Percentiles rank a stretch among this genome's conserved stretches.
Conservation (phyloP, 1,284 basidiomycete genomes). For the Boletus mariae region DNA sequence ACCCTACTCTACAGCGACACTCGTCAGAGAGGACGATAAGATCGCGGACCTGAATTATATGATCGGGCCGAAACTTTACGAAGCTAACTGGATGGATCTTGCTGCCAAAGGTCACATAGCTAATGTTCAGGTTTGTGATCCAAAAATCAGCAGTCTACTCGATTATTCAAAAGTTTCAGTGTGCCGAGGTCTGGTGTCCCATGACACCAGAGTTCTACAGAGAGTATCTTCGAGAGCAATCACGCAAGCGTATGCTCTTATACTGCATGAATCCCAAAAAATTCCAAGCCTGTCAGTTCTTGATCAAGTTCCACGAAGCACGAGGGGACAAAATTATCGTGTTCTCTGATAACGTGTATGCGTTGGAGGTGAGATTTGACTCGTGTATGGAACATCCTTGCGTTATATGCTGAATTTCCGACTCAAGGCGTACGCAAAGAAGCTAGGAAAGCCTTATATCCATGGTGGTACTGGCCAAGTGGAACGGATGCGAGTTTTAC, state of each 20-base stretch:
- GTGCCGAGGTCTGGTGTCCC: slow-evolving; percentile 99
- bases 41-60: slow-evolving; percentile 98
- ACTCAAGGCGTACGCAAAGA: slow-evolving; percentile 87
- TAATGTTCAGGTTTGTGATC: slow-evolving; percentile 82
- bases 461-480: slow-evolving; percentile 96
- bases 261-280: slow-evolving; percentile 99
- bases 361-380: slow-evolving; percentile 73
- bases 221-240: slow-evolving; percentile 92
- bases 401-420: background rate
- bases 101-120: slow-evolving; percentile 99
- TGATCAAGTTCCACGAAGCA: slow-evolving; percentile 98
- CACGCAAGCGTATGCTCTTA: slow-evolving; percentile 90
- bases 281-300: slow-evolving; percentile 98
- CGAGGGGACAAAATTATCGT: slow-evolving; percentile 99
- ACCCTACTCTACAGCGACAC: slow-evolving; percentile 64
- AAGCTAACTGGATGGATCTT: slow-evolving; percentile 99
- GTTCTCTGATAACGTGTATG: slow-evolving; percentile 98
- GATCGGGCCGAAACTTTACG: slow-evolving; percentile 98
- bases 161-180: slow-evolving; percentile 45
- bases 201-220: slow-evolving; percentile 99
- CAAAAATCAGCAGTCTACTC: background rate
- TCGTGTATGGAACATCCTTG: background rate
- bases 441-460: slow-evolving; percentile 92
- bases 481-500: slow-evolving; percentile 93
- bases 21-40: slow-evolving; percentile 99